Percentiles rank a stretch among this genome's conserved stretches.
phyloP scores from a whole-genome alignment of 2,329 filamentous ascomycete species.

The Acrocalymma vagum region DNA sequence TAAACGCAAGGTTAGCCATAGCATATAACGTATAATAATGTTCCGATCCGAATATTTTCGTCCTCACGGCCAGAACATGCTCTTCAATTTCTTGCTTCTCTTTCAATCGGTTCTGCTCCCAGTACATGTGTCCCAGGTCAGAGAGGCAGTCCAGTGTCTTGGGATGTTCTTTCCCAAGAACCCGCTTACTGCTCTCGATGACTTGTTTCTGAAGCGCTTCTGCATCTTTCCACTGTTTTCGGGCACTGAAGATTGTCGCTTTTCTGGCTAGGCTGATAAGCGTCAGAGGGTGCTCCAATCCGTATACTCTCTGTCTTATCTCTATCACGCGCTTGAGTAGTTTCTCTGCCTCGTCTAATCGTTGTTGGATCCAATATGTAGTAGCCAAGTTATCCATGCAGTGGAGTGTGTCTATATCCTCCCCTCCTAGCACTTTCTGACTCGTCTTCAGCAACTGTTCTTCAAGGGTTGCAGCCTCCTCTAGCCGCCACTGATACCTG shows the following conservation, averaged over 20 bases:
- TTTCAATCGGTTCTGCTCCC: no score
- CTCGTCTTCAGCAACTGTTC: not conserved
- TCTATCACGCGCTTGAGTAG: not conserved
- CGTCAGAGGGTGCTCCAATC: not conserved
- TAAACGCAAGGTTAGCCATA: no score
- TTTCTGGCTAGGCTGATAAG: not conserved
- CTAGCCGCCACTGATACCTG: not conserved
- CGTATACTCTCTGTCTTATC: not conserved
- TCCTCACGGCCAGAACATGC: no score
- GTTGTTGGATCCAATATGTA: no score
- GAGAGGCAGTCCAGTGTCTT: no score
- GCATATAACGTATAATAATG: no score
- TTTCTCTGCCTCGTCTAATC: not conserved
- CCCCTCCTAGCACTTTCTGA: constrained; percentile 2
- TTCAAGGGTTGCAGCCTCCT: constrained; percentile 1
- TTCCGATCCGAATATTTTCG: no score
- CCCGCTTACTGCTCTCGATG: not conserved
- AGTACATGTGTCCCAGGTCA: no score
- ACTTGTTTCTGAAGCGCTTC: not conserved
- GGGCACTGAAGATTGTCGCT: not conserved
- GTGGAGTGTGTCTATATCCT: constrained; percentile 16
- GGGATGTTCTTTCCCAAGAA: constrained; percentile 1
- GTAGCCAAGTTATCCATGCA: constrained; percentile 11
- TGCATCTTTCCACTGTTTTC: constrained; percentile 1
- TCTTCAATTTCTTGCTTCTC: no score